Percentiles rank a stretch among this genome's conserved stretches.
phyloP scores from a whole-genome alignment of 768 basidiomycete genomes.

The Boletus insuetus region DNA sequence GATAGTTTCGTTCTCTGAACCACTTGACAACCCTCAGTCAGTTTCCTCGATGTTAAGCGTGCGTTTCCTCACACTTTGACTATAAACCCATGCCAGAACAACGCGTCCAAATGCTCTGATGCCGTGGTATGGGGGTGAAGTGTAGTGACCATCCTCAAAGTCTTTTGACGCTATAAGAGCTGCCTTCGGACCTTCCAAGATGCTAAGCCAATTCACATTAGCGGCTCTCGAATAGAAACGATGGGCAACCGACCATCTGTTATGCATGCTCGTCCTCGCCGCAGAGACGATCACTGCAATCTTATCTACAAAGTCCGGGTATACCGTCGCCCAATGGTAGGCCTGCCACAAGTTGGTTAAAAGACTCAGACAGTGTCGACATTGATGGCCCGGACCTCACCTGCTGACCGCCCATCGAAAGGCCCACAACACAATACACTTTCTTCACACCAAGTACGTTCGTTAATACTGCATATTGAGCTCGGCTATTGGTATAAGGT shows the following conservation, averaged over 20 bases:
- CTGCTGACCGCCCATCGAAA: conserved; percentile 60
- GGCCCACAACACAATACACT: conserved; percentile 47
- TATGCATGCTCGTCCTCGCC: conserved; percentile 52
- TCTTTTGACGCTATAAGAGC: conserved; percentile 51
- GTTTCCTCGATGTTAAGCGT: conserved; percentile 77
- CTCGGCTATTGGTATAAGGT: conserved; percentile 37
- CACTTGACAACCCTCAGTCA: conserved; percentile 35
- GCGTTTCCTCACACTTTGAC: conserved; percentile 55
- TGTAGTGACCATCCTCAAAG: conserved; percentile 53
- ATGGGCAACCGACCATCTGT: conserved; percentile 41
- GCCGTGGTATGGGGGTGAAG: conserved; percentile 41
- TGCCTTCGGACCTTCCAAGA: conserved; percentile 55
- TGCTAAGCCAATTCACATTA: conserved; percentile 31
- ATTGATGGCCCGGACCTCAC: conserved; percentile 10
- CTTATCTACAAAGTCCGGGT: conserved; percentile 52
- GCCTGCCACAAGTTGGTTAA: conserved; percentile 31
- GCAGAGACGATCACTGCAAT: conserved; percentile 45
- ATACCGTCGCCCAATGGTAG: conserved; percentile 54
- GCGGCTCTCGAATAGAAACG: not conserved
- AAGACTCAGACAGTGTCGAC: not conserved
- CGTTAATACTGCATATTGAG: conserved; percentile 52
- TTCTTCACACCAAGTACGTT: conserved; percentile 43
- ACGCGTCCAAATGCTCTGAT: conserved; percentile 55
- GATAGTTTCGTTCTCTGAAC: conserved; percentile 47
- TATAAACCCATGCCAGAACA: conserved; percentile 51